Conservation (phyloP, 257 asterid genomes). For the Verbascum thapsus region DNA sequence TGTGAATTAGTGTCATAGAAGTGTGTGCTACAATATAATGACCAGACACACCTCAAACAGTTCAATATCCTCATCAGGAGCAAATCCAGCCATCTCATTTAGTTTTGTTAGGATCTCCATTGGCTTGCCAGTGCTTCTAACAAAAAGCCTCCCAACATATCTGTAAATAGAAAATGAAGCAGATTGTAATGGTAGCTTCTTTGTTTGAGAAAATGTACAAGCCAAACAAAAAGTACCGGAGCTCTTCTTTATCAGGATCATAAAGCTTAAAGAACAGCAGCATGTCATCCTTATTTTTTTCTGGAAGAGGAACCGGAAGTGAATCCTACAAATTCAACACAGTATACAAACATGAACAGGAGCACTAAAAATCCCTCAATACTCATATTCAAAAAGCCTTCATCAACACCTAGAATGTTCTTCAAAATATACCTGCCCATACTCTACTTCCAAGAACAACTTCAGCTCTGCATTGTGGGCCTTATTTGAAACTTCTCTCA, state of each 20-base stretch:
- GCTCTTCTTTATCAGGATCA: constrained; percentile 88
- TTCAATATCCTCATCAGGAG: constrained; percentile 87
- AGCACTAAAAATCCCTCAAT: constrained; percentile 7
- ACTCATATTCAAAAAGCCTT: constrained; percentile 13
- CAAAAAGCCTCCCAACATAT: constrained; percentile 84
- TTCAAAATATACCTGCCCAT: constrained; percentile 59
- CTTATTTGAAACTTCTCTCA: constrained; percentile 89
- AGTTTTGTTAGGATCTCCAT: constrained; percentile 64
- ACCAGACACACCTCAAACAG: constrained; percentile 78
- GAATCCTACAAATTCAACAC: constrained; percentile 52
- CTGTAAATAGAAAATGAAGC: constrained; percentile 40
- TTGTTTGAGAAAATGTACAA: background rate
- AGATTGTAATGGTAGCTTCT: constrained; percentile 10
- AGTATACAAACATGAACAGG: constrained; percentile 26
- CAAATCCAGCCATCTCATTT: constrained; percentile 87
- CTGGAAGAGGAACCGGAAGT: constrained; percentile 70
- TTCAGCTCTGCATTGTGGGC: constrained; percentile 86
- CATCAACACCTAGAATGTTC: constrained; percentile 18
- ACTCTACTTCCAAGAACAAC: constrained; percentile 82
- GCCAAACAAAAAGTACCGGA: constrained; percentile 52
- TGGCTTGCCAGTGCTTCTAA: constrained; percentile 78
- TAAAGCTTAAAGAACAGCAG: constrained; percentile 90
- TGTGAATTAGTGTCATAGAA: background rate
- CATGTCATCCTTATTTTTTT: constrained; percentile 83
- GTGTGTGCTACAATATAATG: constrained; percentile 4